Evolutionary conservation across 176 grass and related monocot genomes (phyloP).

Genomic region (Rhynchospora breviuscula): DNA sequence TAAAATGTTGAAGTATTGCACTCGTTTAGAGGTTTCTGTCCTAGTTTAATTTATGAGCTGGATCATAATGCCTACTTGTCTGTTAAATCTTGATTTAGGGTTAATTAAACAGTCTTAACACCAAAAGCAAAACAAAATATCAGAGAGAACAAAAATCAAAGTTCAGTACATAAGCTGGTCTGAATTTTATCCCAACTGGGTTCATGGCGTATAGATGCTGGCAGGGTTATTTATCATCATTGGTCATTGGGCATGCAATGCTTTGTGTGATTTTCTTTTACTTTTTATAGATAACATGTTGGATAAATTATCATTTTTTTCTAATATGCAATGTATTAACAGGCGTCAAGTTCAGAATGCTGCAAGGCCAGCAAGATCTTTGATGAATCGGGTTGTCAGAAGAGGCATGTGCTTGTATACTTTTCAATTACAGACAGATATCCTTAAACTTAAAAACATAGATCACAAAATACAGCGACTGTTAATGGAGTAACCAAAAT

Average conservation of each 20-base stretch:
- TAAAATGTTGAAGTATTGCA: background rate
- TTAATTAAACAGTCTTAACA: background rate
- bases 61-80: background rate
- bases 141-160: background rate
- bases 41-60: background rate
- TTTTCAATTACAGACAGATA: background rate
- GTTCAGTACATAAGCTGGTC: background rate
- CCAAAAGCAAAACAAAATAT: slow-evolving; percentile 5
- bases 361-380: slow-evolving; percentile 53
- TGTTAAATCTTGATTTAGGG: background rate
- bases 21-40: background rate
- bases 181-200: background rate
- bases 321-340: slow-evolving; percentile 21
- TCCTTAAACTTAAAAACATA: background rate
- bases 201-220: background rate
- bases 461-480: background rate
- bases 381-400: slow-evolving; percentile 62
- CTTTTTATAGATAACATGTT: background rate
- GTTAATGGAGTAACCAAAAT: background rate
- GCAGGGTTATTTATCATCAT: background rate
- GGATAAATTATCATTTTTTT: slow-evolving; percentile 6
- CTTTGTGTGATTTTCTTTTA: background rate
- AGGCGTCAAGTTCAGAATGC: slow-evolving; percentile 62
- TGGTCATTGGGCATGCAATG: background rate
- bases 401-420: slow-evolving; percentile 42